Base-by-base conservation (phyloP, 352 stramenopile species). In the Phytophthora capsici region DNA sequence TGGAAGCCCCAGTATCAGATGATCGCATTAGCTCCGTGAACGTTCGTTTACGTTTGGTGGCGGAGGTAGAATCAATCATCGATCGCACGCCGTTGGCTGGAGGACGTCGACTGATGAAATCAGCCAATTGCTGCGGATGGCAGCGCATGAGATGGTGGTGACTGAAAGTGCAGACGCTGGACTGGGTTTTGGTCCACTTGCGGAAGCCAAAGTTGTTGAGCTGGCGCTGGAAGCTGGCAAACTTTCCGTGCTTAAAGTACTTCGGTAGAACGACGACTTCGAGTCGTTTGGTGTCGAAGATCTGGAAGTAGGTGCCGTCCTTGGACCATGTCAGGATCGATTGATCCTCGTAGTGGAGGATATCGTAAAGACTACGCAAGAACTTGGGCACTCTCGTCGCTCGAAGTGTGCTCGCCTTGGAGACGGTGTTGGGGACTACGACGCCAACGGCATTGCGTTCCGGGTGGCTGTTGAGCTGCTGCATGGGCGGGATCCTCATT, bases 191-290 rank as follows among this genome's bases (percentile, higher is more conserved):
- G 63, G 84, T 92, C 84, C 84, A 92, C 71, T 94, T 94, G 59
- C 80, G 78, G 69, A 98, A 98, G 44, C 78, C 83, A 73, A 98
- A 98, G 75, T 98, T 97, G 75, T 96, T 97, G 37, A 98, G 82
- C 60, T 98, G 90, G 10, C 93, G 86, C 63, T 96, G 88, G 51
- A 98, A 94, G 40, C 89, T 97, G 10, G 93, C 84, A 74, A 98
- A 97, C 66, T 93, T 97, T 66, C 85, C 77, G 73, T 98, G 93
- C 68, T 98, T 98, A 68, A 98, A 98, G 79, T 98, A 98, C 67
- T 91, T 90, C 25, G 91, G 91, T 10, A 98, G 76, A 44, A 98
- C 79, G 28, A 88, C 72, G 14, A 90, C 46, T 44, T 87, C 77
- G 7, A 90, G 78, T 10, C 78, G 80, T 47, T 79, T 71, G 30